Conservation (phyloP, 768 basidiomycete species). For the Russula virescens region DNA sequence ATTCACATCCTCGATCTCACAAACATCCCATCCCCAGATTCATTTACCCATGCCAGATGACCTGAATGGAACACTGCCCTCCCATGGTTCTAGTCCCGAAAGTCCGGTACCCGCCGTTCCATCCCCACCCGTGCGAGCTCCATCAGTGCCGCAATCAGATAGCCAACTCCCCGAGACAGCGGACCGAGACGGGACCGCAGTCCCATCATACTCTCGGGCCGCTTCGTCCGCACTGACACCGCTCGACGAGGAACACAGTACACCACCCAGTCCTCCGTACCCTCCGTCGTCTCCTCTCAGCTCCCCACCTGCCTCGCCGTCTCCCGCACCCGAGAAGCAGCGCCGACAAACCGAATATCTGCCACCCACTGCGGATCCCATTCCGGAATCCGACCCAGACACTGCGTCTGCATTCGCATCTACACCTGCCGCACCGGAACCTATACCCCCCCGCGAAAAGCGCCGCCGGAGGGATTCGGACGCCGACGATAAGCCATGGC, state of each 20-base stretch:
- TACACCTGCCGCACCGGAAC: background rate
- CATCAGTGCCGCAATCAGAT: background rate
- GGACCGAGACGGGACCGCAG: background rate
- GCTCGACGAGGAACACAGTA: background rate
- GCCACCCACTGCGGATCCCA: background rate
- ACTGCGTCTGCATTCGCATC: background rate
- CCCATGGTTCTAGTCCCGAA: background rate
- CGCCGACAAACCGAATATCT: background rate
- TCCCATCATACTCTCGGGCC: background rate
- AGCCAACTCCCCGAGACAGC: background rate
- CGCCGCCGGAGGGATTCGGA: constrained; percentile 12
- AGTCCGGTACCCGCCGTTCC: background rate
- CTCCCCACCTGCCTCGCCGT: constrained; percentile 18
- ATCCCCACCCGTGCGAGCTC: background rate
- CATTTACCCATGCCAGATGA: background rate
- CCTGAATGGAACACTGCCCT: background rate
- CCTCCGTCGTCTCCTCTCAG: constrained; percentile 18
- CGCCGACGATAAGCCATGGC: constrained; percentile 8
- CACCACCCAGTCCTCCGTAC: background rate
- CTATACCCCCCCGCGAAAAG: background rate
- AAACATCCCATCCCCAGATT: background rate
- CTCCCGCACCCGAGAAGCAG: constrained; percentile 5
- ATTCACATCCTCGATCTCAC: background rate
- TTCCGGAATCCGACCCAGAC: background rate
- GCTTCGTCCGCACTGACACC: constrained; percentile 11